phyloP scores from a whole-genome alignment of 129 eudicot species.

The Helianthus tuberosus region DNA sequence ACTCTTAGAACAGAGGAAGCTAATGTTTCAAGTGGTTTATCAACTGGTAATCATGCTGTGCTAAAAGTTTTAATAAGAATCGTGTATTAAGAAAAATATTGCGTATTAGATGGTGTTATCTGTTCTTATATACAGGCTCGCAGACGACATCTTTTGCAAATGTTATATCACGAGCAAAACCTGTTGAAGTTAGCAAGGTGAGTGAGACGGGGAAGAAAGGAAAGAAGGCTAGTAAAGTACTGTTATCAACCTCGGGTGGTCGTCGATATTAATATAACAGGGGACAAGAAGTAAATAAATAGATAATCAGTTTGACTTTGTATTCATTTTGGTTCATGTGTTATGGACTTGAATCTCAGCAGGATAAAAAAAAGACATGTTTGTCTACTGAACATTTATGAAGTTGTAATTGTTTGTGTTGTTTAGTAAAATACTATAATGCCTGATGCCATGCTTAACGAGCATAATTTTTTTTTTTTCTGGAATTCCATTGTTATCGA shows the following conservation, averaged over 20 bases:
- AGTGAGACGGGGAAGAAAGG: constrained; percentile 75
- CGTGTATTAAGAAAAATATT: too few relatives aligned
- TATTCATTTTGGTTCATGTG: not conserved
- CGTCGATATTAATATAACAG: constrained; percentile 59
- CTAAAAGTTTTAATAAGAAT: too few relatives aligned
- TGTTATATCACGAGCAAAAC: constrained; percentile 61
- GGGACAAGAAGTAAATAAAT: not conserved
- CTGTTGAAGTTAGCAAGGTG: constrained; percentile 49
- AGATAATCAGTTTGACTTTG: not conserved
- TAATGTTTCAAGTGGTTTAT: constrained; percentile 34
- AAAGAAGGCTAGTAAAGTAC: constrained; percentile 69
- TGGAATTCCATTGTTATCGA: too few relatives aligned
- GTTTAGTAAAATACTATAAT: not conserved
- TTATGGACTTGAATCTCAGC: not conserved
- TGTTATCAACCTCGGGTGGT: constrained; percentile 88
- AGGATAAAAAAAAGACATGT: not conserved
- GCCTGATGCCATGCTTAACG: too few relatives aligned
- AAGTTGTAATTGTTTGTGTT: not conserved
- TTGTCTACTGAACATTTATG: constrained; percentile 3
- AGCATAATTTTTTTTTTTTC: too few relatives aligned
- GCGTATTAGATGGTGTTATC: not conserved
- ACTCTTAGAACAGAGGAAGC: constrained; percentile 51
- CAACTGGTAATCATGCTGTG: constrained; percentile 38
- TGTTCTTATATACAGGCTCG: constrained; percentile 28
- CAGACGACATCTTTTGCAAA: constrained; percentile 68